Base-by-base conservation (phyloP, 345 rosid genomes). In the Boechera divaricarpa region DNA sequence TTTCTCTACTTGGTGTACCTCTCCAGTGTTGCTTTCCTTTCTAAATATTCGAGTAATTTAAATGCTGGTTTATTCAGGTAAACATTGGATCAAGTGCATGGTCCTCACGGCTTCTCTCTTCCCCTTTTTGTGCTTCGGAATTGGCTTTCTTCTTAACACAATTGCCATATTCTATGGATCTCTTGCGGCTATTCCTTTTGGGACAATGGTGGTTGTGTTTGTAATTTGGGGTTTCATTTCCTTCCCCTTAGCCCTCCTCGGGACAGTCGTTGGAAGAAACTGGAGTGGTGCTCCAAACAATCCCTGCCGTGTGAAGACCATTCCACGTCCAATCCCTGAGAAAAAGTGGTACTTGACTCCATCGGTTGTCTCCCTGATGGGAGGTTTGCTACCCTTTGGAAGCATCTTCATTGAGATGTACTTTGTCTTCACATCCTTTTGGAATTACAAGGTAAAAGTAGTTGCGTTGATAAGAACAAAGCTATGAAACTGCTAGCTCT, bases 401-500 rank as follows among this genome's bases (percentile, higher is more conserved):
- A 93, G 98, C 87, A 93, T 93, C 75, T 93, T 93, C 82, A 93
- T 93, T 26, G 98, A 93, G 86, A 93, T 93, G 97, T 93, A 93
- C 79, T 93, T 93, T 74, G 97, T 93, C 81, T 93, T 93, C 87
- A 93, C 98, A 9, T 93, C 98, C 75, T 93, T 93, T 83, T 93
- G 98, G 98, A 93, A 93, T 71, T 93, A 93, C 95, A 93, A 91
- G 98, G 98, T 93, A 81, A 85, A 16, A 15, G 7, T 47, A 18
- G 67, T 44, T 70, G 7, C 74, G 7, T 52, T 68, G 12, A 38
- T 49, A 39, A 31, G 44, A 39, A 41, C 47, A 32, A 54, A 53
- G 54, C 16, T 63, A 29, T n/a, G 21, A 51, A 49, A 72, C 21
- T 63, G 61, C 15, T 41, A 10, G 0, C 29, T 49, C 51, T 71